Base-by-base conservation (phyloP, 306 rosid genomes). In the Arachis stenosperma region DNA sequence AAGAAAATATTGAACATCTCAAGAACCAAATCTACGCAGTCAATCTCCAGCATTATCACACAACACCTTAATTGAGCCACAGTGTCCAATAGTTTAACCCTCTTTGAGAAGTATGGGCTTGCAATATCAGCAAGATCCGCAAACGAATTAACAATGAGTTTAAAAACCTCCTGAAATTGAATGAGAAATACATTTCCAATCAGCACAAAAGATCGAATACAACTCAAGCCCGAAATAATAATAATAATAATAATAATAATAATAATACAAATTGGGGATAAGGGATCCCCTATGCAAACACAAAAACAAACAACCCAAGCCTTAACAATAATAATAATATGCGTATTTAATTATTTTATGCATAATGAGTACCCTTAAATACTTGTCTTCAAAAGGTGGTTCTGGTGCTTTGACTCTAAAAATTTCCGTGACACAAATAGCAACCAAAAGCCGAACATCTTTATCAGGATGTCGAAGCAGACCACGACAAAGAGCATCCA, bases 1-100 rank as follows among this genome's bases (percentile, higher is more conserved):
- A 94, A 94, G 76, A 94, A 87, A 61, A 71, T 77, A 51, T 74
- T 88, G 81, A 91, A 89, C 96, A 88, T 88, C 77, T 89, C 90
- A 0, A 84, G 55, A 75, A 91, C 88, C 74, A 94, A 81, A 83
- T 88, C 91, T 39, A 73, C 22, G 84, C 93, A 77, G 65, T 85
- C 84, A 77, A 87, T 81, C 80, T 94, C 99, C 82, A 94, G 83
- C 99, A 94, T 78, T 78, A 91, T 81, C 80, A 94, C 88, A 61
- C 83, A 89, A 55, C 96, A 94, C 82, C 87, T 88, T 53, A 90
- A 83, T 68, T 83, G 86, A 43, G 96, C 87, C 72, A 94, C 85
- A 0, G 84, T 91, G 82, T 91, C 96, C 80, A 91, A 80, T 77
- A 90, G 83, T 84, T 94, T 91, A 72, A 83, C 92, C 88, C 98